Evolutionary conservation across 2,329 filamentous ascomycete genomes (phyloP), one percentile per base, ranked within the genome.

Genomic region (Exophiala sp.): DNA sequence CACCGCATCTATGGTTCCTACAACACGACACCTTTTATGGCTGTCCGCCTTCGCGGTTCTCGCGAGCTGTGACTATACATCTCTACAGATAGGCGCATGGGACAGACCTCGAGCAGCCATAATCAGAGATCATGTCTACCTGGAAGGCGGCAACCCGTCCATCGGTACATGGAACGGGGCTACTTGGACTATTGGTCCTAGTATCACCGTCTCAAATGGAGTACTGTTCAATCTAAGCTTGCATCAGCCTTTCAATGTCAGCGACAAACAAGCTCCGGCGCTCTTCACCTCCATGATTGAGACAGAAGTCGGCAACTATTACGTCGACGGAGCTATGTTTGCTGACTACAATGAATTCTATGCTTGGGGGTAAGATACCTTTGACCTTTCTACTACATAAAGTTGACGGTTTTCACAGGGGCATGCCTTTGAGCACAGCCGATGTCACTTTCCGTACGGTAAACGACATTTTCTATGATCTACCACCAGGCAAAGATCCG

Each of bases 321-420:
- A 80, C 57, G 57, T 74, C 12, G 84, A 87, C 55, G 86, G 86
- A 2, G 80, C 75, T 6, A 79, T 89, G 71, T 78, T 89, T 32
- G 78, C 77, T 44, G 89, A 88, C 61, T 72, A 88, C 54, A 70
- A 77, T 45, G 78, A 86, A 55, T 83, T 84, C 62, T 84, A 78
- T 61, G 72, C 85, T 2, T 89, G 85, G 50, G 86, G 86, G 71
- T 53, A 43, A 18, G 24, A 18, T 18, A 18, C 16, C 16, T 18
- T 18, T 18, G 16, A 29, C 24, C 24, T 5, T 8, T 8, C 5
- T 29, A 8, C 24, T 29, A 29, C 7, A 29, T 29, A 29, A 5
- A 5, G 24, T 29, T 29, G 24, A 29, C 24, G 7, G 7, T 29
- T 29, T 29, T 29, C 24, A 29, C 24, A 29, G 24, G 24, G 24